phyloP scores from a whole-genome alignment of 495 filamentous ascomycete genomes.

The Neurospora pannonica region DNA sequence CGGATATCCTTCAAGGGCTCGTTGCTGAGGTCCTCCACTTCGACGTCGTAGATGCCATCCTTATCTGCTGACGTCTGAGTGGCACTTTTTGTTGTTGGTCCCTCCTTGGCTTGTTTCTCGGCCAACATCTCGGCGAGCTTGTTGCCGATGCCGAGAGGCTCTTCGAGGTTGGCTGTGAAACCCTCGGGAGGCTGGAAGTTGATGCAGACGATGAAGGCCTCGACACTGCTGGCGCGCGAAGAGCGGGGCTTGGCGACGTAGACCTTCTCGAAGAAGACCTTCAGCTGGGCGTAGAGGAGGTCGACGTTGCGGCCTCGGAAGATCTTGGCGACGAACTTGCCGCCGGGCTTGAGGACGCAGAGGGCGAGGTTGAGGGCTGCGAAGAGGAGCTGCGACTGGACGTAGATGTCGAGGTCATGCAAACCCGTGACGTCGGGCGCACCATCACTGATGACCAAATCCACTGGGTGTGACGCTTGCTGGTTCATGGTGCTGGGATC shows the following conservation, averaged over 20 bases:
- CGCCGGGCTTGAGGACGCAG: conserved; percentile 82
- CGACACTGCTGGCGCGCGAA: conserved; percentile 85
- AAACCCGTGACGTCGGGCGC: conserved; percentile 94
- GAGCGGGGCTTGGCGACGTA: conserved; percentile 88
- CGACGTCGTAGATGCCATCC: conserved; percentile 57
- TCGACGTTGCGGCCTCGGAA: conserved; percentile 91
- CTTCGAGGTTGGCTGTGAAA: conserved; percentile 57
- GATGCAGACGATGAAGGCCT: conserved; percentile 93
- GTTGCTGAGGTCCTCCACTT: conserved; percentile 36
- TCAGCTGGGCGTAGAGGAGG: conserved; percentile 82
- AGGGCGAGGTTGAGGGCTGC: conserved; percentile 86
- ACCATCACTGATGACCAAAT: conserved; percentile 89
- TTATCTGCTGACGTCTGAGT: conserved; percentile 19
- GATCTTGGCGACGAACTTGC: conserved; percentile 96
- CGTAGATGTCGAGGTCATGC: conserved; percentile 95
- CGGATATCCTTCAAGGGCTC: conserved; percentile 37
- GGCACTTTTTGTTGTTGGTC: neutral
- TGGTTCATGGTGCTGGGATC: conserved; percentile 41
- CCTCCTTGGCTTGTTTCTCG: conserved; percentile 3
- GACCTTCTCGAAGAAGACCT: conserved; percentile 79
- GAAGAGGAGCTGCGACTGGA: conserved; percentile 90
- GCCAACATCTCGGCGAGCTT: conserved; percentile 35
- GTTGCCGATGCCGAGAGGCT: conserved; percentile 51
- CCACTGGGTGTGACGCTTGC: conserved; percentile 59
- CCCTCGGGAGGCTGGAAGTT: conserved; percentile 61